Percentiles rank a stretch among this genome's conserved stretches.
phyloP scores from a whole-genome alignment of 108 stramenopile species.

The Cyclostephanos invisitatus region DNA sequence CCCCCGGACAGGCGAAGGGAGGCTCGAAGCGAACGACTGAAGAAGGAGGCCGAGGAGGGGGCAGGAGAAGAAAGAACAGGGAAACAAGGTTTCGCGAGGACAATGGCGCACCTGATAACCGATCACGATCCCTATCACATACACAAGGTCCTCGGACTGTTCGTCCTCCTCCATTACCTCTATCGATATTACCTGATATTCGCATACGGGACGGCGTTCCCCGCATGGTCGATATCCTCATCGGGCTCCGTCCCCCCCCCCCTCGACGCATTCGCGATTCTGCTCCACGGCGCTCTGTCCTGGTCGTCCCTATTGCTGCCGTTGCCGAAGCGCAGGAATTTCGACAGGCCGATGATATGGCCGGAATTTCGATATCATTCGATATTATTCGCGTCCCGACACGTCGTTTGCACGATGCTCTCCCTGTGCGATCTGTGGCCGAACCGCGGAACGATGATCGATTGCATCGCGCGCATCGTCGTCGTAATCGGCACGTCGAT shows the following conservation, averaged over 20 bases:
- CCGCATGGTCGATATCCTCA: neutral
- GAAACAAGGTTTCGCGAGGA: too few relatives aligned
- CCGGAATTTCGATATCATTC: slow-evolving; percentile 18
- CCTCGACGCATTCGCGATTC: neutral
- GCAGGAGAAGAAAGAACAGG: too few relatives aligned
- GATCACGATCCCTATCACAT: neutral
- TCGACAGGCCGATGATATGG: slow-evolving; percentile 13
- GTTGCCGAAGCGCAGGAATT: neutral
- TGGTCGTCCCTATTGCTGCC: slow-evolving; percentile 13
- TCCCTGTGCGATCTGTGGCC: neutral
- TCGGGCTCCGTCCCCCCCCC: neutral
- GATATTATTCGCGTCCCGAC: slow-evolving; percentile 11
- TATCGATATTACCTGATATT: neutral
- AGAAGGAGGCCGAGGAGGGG: too few relatives aligned
- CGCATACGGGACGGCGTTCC: neutral
- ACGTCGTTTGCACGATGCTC: neutral
- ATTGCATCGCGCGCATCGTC: neutral
- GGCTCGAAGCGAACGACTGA: too few relatives aligned
- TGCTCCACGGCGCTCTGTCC: slow-evolving; percentile 3
- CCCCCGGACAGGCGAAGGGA: too few relatives aligned
- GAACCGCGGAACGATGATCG: neutral
- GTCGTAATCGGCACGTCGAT: neutral
- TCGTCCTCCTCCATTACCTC: neutral
- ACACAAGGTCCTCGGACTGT: neutral
- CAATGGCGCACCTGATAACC: neutral